Base-by-base conservation (phyloP, 108 stramenopile genomes). In the Craspedostauros australis region DNA sequence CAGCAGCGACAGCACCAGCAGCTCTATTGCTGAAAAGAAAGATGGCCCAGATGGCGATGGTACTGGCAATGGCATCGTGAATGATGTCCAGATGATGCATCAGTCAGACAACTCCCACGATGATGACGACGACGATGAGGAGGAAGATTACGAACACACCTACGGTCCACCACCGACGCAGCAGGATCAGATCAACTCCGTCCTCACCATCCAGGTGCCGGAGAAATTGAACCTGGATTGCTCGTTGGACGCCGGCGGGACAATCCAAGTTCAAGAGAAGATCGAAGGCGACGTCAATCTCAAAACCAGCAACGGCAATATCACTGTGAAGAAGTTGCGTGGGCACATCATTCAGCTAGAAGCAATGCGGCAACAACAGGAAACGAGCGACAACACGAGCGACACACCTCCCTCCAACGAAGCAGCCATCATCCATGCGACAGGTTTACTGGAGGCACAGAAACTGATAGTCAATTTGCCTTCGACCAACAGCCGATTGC, bases 191-290 rank as follows among this genome's bases (percentile, higher is more conserved):
- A 37, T 19, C 33, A 15, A 25, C 20, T 30, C 23, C 1, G 48
- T 54, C 29, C 24, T 89, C 3, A 59, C 73, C 24, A 57, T 80
- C 2, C 66, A 75, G 7, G 69, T 89, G 19, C 88, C 88, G 12
- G 88, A 89, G 62, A 89, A 85, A 48, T 44, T 75, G 36, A 89
- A 85, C 55, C 23, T 89, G 14, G 65, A 59, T 11, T 79, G 79
- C 48, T 57, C 76, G 18, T 42, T 83, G 24, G 4, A 24, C 1
- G 31, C 68, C 24, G 84, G 78, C 24, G 76, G 76, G 0, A 64
- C 72, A 23, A 70, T 89, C 22, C 20, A 33, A 38, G 55, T 89
- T 5, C 32, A 51, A 5, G 54, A 60, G 34, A 91, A 91, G 62
- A 40, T 91, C 18, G 89, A 91, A 66, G 89, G 89, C 18, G 80